These are phyloP conservation scores for Aspergillus olivimuriae DNA, from an alignment of 495 filamentous ascomycete genomes.

Conservation along the genomic window DNA sequence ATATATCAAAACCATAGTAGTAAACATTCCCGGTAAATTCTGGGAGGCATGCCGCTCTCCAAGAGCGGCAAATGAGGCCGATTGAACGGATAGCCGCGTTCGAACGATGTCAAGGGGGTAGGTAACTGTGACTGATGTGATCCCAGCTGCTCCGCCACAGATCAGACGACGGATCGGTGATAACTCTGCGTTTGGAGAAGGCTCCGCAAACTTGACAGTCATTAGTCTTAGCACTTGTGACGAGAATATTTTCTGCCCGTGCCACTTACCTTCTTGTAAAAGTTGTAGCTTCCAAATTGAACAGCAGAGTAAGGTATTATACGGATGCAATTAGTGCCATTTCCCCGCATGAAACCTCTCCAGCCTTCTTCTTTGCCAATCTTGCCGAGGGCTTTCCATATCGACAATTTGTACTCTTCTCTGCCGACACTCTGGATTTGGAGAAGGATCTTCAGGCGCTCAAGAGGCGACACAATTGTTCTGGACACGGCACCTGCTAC, in stretches of 20 bases:
- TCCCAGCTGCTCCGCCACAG: constrained; percentile 84
- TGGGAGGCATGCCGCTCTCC: constrained; percentile 32
- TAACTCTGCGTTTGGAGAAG: constrained; percentile 59
- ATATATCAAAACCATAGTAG: constrained; percentile 77
- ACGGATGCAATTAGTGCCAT: constrained; percentile 95
- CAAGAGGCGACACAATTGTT: constrained; percentile 92
- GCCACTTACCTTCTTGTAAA: constrained; percentile 80
- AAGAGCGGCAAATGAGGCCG: constrained; percentile 83
- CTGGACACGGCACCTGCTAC: constrained; percentile 94
- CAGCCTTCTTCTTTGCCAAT: constrained; percentile 97
- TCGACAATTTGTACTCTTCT: constrained; percentile 84
- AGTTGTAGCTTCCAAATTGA: constrained; percentile 95
- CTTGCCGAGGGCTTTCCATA: constrained; percentile 80
- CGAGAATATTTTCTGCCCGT: neutral
- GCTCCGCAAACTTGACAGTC: constrained; percentile 61
- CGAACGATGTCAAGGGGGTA: constrained; percentile 94
- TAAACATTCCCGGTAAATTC: constrained; percentile 90
- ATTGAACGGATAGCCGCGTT: constrained; percentile 91
- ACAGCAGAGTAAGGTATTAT: constrained; percentile 98
- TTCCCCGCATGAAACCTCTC: constrained; percentile 93
- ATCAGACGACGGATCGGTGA: constrained; percentile 63
- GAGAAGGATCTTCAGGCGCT: constrained; percentile 94
- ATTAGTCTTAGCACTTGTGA: neutral
- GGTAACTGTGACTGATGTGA: constrained; percentile 80
- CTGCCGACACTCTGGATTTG: constrained; percentile 90